Base-by-base conservation (phyloP, 2,329 filamentous ascomycete species). In the Pseudogymnoascus sp. region DNA sequence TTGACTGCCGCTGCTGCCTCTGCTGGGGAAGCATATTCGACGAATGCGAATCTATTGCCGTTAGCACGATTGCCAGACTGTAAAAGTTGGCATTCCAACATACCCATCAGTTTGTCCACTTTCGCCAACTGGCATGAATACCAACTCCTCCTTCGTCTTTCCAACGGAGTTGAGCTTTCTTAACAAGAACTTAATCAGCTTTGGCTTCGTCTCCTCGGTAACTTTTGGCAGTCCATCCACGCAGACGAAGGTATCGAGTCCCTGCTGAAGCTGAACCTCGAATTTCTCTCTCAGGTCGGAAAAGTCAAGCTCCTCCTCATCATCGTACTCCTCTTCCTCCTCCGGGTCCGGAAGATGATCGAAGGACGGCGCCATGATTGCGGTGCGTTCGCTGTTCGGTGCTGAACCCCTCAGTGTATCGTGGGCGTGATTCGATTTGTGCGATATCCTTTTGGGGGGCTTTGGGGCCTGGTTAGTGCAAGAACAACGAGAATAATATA, bases 181-280 rank as follows among this genome's bases (percentile, higher is more conserved):
- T 76, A 96, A 80, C 78, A 99, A 81, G 78, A 97, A 97, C 79
- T 97, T 97, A 77, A 96, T 82, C 65, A 99, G 86, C 82, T 96
- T 97, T 64, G 90, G 86, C 80, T 92, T 93, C 81, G 90, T 92
- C 59, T 94, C 93, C 75, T 92, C 91, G 64, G 82, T 91, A 67
- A 99, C 93, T 67, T 89, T 80, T 68, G 94, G 94, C 45, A 99
- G 85, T 68, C 94, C 94, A 76, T 99, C 94, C 74, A 97, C 85
- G 66, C 97, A 92, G 67, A 99, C 90, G 73, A 99, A 99, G 67
- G 92, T 89, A 75, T 99, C 94, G 71, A 97, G 89, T 64, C 94
- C 94, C 77, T 96, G 91, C 76, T 99, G 94, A 68, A 97, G 83
- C 75, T 93, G 91, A 66, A 97, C 92, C 78, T 97, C 92, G 75